Base-by-base conservation (phyloP, 73 alveolate genomes). In the Paramecium sexaurelia region DNA sequence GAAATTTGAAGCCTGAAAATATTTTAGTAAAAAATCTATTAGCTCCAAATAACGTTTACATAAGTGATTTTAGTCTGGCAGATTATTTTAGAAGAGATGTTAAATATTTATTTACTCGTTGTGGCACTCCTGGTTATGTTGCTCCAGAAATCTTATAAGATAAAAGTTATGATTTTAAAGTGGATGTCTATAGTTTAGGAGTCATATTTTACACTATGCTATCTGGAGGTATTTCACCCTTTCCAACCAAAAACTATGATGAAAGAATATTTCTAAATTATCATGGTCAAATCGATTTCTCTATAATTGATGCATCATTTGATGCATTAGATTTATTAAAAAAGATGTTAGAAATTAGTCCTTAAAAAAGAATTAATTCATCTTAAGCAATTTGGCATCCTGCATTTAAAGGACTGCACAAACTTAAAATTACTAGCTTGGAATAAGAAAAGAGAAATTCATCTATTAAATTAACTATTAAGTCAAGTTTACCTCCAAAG, bases 71-170 rank as follows among this genome's bases (percentile, higher is more conserved):
- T 43, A 40, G 90, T 10, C 90, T 78, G n/a, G 75, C 90, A 0
- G 90, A 78, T 24, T 78, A 13, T 11, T 78, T 29, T 78, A 37
- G 55, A 10, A 56, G 61, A 9, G 75, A 78, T 29, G 17, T 13
- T 11, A 45, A 68, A 55, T 88, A 88, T 22, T n/a, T 55, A 24
- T 88, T 56, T 71, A 68, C 69, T 68, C 41, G 87, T 11, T 88
- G 87, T 69, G 94, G 94, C 11, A 78, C 93, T 1, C 93, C 93
- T 33, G 90, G 90, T 0, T 87, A 75, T 87, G 90, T 87, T 2
- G 93, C 93, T 57, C 93, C 93, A 9, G 93, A 87, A 39, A 87
- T 87, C 11, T n/a, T 87, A 17, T n/a, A 40, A 67, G 90, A 87
- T 33, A 40, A 69, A 37, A 43, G 71, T 47, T 87, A 87, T 27